phyloP scores from a whole-genome alignment of 2,329 filamentous ascomycete species.

The Penicillium psychrosexuale region DNA sequence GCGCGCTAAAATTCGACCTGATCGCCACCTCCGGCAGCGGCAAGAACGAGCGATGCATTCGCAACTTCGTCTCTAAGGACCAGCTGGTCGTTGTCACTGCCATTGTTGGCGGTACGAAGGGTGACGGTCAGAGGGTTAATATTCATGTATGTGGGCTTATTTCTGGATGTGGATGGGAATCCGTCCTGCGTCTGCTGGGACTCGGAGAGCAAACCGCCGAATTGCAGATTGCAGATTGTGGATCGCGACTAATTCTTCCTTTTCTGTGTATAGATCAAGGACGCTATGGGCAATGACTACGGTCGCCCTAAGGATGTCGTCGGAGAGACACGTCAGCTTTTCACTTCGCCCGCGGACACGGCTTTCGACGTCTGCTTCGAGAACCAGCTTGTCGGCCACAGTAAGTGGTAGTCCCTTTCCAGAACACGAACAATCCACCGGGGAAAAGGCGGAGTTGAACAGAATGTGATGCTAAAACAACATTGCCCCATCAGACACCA shows the following conservation, averaged over 20 bases:
- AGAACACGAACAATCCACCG: background rate
- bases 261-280: constrained; percentile 67
- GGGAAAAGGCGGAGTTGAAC: background rate
- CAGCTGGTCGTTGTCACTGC: constrained; percentile 95
- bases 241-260: constrained; percentile 8
- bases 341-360: constrained; percentile 86
- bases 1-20: constrained; percentile 91
- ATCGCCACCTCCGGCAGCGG: constrained; percentile 62
- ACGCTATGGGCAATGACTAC: constrained; percentile 95
- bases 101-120: constrained; percentile 77
- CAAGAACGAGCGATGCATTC: constrained; percentile 80
- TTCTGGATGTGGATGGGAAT: background rate
- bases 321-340: constrained; percentile 88
- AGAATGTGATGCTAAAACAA: background rate
- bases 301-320: constrained; percentile 84
- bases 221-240: background rate
- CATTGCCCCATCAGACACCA: constrained; percentile 28
- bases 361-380: constrained; percentile 97
- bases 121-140: constrained; percentile 89
- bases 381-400: constrained; percentile 65
- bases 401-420: constrained; percentile 51
- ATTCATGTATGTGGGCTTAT: constrained; percentile 66
- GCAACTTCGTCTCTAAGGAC: constrained; percentile 90
- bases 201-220: background rate
- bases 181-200: background rate